Percentiles rank a stretch among this genome's conserved stretches.
Conservation (phyloP, 1,284 basidiomycete genomes). For the Moesziomyces antarcticus region DNA sequence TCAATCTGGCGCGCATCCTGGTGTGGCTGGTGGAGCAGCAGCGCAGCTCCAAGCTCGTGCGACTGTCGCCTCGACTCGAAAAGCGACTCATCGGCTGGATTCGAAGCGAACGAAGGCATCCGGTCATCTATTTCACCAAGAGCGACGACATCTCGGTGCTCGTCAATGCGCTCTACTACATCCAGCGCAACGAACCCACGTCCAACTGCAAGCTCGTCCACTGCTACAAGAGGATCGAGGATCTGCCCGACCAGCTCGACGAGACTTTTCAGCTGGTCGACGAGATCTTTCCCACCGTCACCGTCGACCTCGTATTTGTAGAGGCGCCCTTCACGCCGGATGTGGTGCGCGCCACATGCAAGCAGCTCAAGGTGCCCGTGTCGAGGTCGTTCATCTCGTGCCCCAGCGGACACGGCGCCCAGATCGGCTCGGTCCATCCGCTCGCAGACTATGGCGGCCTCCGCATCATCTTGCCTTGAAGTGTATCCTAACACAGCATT, state of each 20-base stretch:
- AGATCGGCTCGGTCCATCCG: constrained; percentile 24
- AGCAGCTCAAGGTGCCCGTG: constrained; percentile 30
- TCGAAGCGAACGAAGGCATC: constrained; percentile 71
- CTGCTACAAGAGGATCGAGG: constrained; percentile 72
- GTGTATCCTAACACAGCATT: background rate
- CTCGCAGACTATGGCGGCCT: constrained; percentile 43
- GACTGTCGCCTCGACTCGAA: constrained; percentile 66
- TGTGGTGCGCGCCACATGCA: constrained; percentile 31
- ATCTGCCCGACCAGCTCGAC: constrained; percentile 67
- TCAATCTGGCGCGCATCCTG: constrained; percentile 72
- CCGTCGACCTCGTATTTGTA: constrained; percentile 55
- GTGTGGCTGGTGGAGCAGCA: constrained; percentile 77
- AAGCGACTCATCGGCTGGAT: constrained; percentile 70
- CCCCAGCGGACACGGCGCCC: constrained; percentile 35
- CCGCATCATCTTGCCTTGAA: constrained; percentile 42
- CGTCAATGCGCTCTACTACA: constrained; percentile 76
- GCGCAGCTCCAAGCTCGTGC: constrained; percentile 53
- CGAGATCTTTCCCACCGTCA: constrained; percentile 56
- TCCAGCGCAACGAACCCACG: constrained; percentile 76
- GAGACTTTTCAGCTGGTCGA: constrained; percentile 62
- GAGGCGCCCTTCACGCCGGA: constrained; percentile 51
- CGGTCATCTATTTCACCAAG: constrained; percentile 69
- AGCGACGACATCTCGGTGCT: constrained; percentile 71
- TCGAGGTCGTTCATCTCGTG: constrained; percentile 50
- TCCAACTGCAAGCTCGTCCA: constrained; percentile 76